Evolutionary conservation across 176 grass and related monocot genomes (phyloP), one percentile per base, ranked within the genome.

Genomic region (Carex myosuroides): DNA sequence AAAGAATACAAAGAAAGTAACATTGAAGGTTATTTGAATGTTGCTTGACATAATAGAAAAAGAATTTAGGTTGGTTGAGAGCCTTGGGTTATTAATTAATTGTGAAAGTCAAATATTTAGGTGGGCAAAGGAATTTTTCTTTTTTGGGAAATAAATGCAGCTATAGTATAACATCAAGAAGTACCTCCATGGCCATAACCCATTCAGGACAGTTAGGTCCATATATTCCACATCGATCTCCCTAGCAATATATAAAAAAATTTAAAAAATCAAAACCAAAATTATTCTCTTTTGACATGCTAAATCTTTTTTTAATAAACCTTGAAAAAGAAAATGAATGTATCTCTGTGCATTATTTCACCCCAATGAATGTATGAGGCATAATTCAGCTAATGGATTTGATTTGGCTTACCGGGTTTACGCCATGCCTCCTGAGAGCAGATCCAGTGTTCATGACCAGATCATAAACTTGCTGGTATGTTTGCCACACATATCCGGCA

Each of bases 201-300:
- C 95, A 98, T 93, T 98, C 92, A 32, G 95, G 91, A 76, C 92
- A 91, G 88, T 98, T 98, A 57, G 91, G 90, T 85, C 95, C 95
- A 87, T 94, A 98, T 80, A 98, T 98, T 60, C 89, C 95, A 85
- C 95, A 98, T 60, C 90, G 89, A 85, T 85, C 85, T 53, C 95
- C 91, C 95, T 98, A 84, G 6, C 68, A 79, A 83, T 42, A 79
- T 1, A 88, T 42, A 71, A 70, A n/a, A 85, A 83, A n/a, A 53
- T 65, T 39, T 5, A 33, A 39, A 67, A 53, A 20, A 37, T 86
- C 18, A 78, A 33, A 54, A 14, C 26, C 5, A 55, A 50, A 63
- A 53, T 52, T 57, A 17, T 69, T 46, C 16, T 76, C 14, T 62
- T 82, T 14, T 82, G 59, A 46, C 8, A 82, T n/a, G 42, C 21